Conservation (phyloP, 2,329 filamentous ascomycete genomes). For the Monascus ruber region DNA sequence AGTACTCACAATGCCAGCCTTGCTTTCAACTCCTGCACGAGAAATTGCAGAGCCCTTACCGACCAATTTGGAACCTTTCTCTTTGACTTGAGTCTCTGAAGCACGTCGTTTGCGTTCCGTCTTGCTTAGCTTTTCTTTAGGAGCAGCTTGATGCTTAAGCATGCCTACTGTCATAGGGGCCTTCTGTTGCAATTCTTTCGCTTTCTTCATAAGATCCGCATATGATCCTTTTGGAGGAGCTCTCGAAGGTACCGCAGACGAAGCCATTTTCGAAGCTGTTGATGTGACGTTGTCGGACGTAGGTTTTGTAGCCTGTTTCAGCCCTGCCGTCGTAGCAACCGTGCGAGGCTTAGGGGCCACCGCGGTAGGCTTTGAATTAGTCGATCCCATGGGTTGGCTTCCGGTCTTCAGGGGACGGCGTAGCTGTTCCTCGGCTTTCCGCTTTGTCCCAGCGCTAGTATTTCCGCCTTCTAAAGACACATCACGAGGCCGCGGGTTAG, state of each 20-base stretch:
- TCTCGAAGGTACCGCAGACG: slow-evolving; percentile 19
- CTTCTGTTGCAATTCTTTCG: slow-evolving; percentile 42
- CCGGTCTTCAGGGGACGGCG: slow-evolving; percentile 16
- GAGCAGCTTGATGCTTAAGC: slow-evolving; percentile 44
- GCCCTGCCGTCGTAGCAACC: slow-evolving; percentile 3
- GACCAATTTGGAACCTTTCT: slow-evolving; percentile 20
- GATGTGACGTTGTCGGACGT: slow-evolving; percentile 9
- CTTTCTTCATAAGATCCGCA: slow-evolving; percentile 47
- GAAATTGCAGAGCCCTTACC: slow-evolving; percentile 17
- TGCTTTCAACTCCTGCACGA: slow-evolving; percentile 9
- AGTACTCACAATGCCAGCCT: slow-evolving; percentile 9
- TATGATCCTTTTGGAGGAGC: slow-evolving; percentile 48
- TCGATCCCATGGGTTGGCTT: slow-evolving; percentile 8
- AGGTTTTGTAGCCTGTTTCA: slow-evolving; percentile 8
- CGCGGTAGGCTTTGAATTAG: slow-evolving; percentile 8
- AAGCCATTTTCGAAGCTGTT: slow-evolving; percentile 8
- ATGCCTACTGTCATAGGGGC: slow-evolving; percentile 37
- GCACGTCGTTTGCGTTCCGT: slow-evolving; percentile 40
- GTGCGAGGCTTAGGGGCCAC: slow-evolving; percentile 8
- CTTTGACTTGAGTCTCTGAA: slow-evolving; percentile 30
- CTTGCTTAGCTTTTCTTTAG: slow-evolving; percentile 46
- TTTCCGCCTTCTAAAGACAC: slow-evolving; percentile 9
- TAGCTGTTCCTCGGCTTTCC: slow-evolving; percentile 33
- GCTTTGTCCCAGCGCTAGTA: slow-evolving; percentile 21
- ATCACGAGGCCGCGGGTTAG: slow-evolving; percentile 7